Evolutionary conservation across 768 basidiomycete species (phyloP), one percentile per base, ranked within the genome.

Genomic region (Amanita exitialis): DNA sequence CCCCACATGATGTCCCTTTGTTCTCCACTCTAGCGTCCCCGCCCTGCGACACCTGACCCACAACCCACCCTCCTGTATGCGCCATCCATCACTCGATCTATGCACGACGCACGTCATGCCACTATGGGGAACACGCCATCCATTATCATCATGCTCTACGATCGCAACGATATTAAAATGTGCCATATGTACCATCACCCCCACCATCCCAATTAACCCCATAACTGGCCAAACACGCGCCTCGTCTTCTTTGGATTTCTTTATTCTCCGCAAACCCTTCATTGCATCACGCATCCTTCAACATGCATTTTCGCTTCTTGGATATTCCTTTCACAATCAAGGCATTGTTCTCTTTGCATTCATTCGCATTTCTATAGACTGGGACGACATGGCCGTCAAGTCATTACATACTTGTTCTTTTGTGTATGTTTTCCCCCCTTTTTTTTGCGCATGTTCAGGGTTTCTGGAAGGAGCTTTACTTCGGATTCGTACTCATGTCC

Each of bases 251-350:
- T 43, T 25, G 15, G 25, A 43, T 43, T 23, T 23, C 42, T 43
- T 43, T 43, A 43, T 43, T 43, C 42, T 43, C 42, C 42, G 42
- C 42, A 43, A 43, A 43, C 42, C 42, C 42, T 25, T 43, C 23
- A 25, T 23, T 20, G 39, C 21, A 23, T 43, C 42, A 43, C 42
- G 42, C 42, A 43, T 23, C 20, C 6, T 27, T 43, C 42, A 25
- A 20, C 42, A 43, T 43, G 42, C 23, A 43, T 25, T 41, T 41
- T 34, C 34, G 34, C 20, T 41, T 41, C n/a, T 43, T 27, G 42
- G 42, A 43, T 43, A 43, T n/a, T 43, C 15, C 23, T 10, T 27
- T 25, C 5, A 18, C 36, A 20, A 38, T 20, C n/a, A 38, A 38
- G 42, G 25, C 23, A 43, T 25, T 43, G 23, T n/a, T 25, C 10